Evolutionary conservation across 1,284 basidiomycete genomes (phyloP).

Genomic region (Austropuccinia psidii): DNA sequence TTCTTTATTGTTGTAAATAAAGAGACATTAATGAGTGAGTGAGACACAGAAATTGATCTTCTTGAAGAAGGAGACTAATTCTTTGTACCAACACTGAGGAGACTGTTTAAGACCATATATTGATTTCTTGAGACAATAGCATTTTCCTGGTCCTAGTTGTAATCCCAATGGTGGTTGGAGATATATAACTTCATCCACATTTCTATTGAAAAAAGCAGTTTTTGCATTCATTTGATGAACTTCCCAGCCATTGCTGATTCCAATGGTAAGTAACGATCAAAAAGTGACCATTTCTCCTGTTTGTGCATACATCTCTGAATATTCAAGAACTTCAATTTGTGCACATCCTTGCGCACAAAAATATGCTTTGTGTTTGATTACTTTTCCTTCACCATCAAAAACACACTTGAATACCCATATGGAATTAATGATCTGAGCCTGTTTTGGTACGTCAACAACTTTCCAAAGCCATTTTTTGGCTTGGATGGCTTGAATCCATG

Average conservation of each 20-base stretch:
- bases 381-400: neutral
- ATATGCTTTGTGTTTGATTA: slow-evolving; percentile 4
- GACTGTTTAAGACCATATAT: slow-evolving; percentile 23
- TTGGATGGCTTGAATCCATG: too few relatives aligned
- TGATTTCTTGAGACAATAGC: neutral
- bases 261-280: neutral
- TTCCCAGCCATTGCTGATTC: too few relatives aligned
- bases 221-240: slow-evolving; percentile 15
- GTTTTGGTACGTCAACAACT: neutral
- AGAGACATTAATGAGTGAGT: neutral
- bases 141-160: neutral
- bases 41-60: slow-evolving; percentile 2
- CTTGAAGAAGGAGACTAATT: neutral
- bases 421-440: neutral
- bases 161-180: neutral
- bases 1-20: neutral
- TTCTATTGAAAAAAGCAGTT: neutral
- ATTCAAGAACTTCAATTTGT: neutral
- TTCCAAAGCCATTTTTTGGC: too few relatives aligned
- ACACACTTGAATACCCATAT: slow-evolving; percentile 5
- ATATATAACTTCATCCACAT: neutral
- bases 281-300: neutral
- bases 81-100: neutral
- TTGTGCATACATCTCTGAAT: neutral
- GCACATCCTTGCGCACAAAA: neutral